Evolutionary conservation across 306 rosid species (phyloP).

Genomic region (Vicia faba): DNA sequence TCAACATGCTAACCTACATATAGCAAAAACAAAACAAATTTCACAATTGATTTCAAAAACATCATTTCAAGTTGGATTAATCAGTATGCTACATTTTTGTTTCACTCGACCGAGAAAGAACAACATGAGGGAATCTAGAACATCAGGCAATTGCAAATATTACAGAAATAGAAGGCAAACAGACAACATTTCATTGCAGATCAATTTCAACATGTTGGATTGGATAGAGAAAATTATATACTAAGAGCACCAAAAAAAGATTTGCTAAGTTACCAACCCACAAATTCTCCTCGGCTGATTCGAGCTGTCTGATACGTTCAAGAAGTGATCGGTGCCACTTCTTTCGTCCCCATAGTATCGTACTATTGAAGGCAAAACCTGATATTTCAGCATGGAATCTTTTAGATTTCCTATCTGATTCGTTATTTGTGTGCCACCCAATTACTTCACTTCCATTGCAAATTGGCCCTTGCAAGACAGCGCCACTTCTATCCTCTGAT

Average conservation of each 20-base stretch:
- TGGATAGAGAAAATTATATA: too few relatives aligned
- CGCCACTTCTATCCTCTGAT: constrained; percentile 40
- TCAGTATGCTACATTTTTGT: background rate
- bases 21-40: constrained; percentile 31
- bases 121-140: too few relatives aligned
- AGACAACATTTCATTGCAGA: too few relatives aligned
- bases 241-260: too few relatives aligned
- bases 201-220: too few relatives aligned
- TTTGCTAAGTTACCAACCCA: constrained; percentile 50
- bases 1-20: constrained; percentile 74
- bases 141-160: too few relatives aligned
- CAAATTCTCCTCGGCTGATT: constrained; percentile 55
- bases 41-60: constrained; percentile 17
- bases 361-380: constrained; percentile 93
- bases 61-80: constrained; percentile 8
- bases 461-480: constrained; percentile 68
- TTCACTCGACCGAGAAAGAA: too few relatives aligned
- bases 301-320: constrained; percentile 76
- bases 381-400: constrained; percentile 76
- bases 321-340: constrained; percentile 72
- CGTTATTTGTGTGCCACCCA: constrained; percentile 75
- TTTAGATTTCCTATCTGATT: constrained; percentile 45
- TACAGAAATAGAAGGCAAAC: too few relatives aligned
- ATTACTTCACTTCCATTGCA: constrained; percentile 80
- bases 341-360: constrained; percentile 87